A percentile compares a stretch with the other conserved stretches of the same genome.
Evolutionary conservation across 331 rosid genomes (phyloP).

Genomic region (Rosa hybrid): DNA sequence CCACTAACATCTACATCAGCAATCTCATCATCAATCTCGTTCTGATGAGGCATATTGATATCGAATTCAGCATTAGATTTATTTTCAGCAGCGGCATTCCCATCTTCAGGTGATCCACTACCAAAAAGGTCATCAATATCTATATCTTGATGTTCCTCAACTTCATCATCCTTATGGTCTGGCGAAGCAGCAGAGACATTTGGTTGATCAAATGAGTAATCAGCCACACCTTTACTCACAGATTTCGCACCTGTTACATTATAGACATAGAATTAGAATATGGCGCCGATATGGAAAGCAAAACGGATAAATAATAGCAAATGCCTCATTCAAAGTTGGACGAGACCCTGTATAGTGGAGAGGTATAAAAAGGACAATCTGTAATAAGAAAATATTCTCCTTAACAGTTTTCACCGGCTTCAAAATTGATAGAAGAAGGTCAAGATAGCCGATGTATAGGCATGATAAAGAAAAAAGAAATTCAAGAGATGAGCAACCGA

Average conservation of each 20-base stretch:
- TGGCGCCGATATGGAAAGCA: constrained; percentile 15
- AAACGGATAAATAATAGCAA: constrained; percentile 10
- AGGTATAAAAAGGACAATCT: not conserved
- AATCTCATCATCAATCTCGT: constrained; percentile 80
- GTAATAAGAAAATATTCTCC: not conserved
- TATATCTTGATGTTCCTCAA: constrained; percentile 69
- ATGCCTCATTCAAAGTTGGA: constrained; percentile 7
- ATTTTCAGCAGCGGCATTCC: constrained; percentile 49
- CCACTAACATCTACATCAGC: constrained; percentile 91
- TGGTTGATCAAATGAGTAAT: constrained; percentile 49
- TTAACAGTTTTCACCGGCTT: not conserved
- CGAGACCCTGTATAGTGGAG: not conserved
- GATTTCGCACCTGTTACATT: constrained; percentile 52
- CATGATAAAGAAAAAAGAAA: not conserved
- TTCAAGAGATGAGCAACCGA: not conserved
- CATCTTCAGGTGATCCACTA: constrained; percentile 58
- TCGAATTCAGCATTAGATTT: constrained; percentile 62
- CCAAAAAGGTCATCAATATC: constrained; percentile 74
- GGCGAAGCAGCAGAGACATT: constrained; percentile 47
- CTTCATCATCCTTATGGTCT: constrained; percentile 53
- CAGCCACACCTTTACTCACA: constrained; percentile 44
- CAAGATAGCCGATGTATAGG: not conserved
- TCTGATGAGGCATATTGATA: constrained; percentile 51
- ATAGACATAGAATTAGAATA: constrained; percentile 19
- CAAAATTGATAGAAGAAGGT: not conserved